A percentile compares a stretch with the other conserved stretches of the same genome.
Conservation (phyloP, 345 rosid genomes). For the Cardiospermum halicacabum region DNA sequence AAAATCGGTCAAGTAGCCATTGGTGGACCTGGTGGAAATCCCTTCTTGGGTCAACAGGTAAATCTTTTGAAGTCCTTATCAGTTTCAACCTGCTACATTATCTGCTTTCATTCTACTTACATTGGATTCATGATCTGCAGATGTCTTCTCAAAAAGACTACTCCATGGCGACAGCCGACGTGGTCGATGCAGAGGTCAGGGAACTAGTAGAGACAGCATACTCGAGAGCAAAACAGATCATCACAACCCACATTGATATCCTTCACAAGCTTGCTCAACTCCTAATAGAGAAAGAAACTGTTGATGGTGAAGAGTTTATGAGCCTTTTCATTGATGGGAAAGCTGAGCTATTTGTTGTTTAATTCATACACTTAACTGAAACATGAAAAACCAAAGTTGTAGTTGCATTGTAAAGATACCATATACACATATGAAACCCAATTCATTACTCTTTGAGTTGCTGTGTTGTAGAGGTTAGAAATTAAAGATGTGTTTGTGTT, state of each 20-base stretch:
- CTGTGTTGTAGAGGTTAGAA: no score
- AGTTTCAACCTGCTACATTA: neutral
- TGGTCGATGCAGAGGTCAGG: constrained; percentile 92
- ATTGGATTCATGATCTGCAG: constrained; percentile 28
- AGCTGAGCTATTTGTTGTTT: constrained; percentile 77
- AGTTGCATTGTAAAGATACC: constrained; percentile 25
- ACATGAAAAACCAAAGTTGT: neutral
- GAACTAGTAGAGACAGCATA: constrained; percentile 81
- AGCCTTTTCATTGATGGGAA: constrained; percentile 97
- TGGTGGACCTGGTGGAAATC: constrained; percentile 94
- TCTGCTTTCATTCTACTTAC: constrained; percentile 1
- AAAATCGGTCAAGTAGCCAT: constrained; percentile 96
- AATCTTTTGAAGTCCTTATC: neutral
- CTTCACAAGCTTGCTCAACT: constrained; percentile 90
- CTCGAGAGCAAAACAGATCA: constrained; percentile 59
- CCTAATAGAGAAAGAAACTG: constrained; percentile 87
- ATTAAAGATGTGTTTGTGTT: neutral
- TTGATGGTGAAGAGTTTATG: constrained; percentile 98
- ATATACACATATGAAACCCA: neutral
- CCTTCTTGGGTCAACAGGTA: constrained; percentile 88
- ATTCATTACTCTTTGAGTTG: neutral
- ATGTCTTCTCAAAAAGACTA: constrained; percentile 96
- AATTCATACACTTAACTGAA: constrained; percentile 17
- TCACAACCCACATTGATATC: constrained; percentile 70
- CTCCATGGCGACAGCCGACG: constrained; percentile 96